Conservation (phyloP, 2,329 filamentous ascomycete species). For the Pseudocercospora musae region DNA sequence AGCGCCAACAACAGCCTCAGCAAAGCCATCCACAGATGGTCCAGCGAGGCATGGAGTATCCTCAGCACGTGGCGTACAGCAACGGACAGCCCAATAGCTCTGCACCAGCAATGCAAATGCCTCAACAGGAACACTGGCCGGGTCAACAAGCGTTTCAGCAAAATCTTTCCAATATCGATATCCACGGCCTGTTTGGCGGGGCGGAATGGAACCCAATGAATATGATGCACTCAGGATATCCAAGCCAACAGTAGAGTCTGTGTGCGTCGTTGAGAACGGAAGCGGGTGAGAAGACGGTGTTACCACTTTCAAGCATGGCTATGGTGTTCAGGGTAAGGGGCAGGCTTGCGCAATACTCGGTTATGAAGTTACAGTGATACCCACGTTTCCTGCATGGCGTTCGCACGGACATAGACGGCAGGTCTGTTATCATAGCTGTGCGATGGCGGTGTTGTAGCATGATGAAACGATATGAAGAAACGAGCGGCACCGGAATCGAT, state of each 20-base stretch:
- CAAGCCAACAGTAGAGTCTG: conserved; percentile 12
- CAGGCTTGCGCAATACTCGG: background rate
- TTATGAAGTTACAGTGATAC: conserved; percentile 7
- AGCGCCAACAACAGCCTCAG: conserved; percentile 35
- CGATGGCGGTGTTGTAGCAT: background rate
- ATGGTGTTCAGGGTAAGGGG: conserved; percentile 7
- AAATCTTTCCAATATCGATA: conserved; percentile 34
- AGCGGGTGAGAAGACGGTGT: background rate
- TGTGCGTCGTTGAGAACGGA: background rate
- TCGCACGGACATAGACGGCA: background rate
- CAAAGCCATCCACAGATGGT: conserved; percentile 24
- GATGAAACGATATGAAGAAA: background rate
- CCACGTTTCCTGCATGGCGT: conserved; percentile 8
- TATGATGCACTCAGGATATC: conserved; percentile 22
- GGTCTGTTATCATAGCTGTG: background rate
- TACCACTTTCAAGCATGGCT: background rate
- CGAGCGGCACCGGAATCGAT: background rate
- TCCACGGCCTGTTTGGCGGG: conserved; percentile 38
- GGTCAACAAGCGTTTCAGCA: conserved; percentile 28
- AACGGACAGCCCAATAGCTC: conserved; percentile 18
- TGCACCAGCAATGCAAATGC: conserved; percentile 16
- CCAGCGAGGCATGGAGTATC: conserved; percentile 18
- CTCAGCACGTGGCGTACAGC: conserved; percentile 21
- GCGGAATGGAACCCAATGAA: conserved; percentile 37
- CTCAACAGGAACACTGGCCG: conserved; percentile 17